A percentile compares a stretch with the other conserved stretches of the same genome.
These are phyloP conservation scores for Aspergillus pseudoterreus DNA, from an alignment of 2,329 filamentous ascomycete genomes.

Conservation along the genomic window DNA sequence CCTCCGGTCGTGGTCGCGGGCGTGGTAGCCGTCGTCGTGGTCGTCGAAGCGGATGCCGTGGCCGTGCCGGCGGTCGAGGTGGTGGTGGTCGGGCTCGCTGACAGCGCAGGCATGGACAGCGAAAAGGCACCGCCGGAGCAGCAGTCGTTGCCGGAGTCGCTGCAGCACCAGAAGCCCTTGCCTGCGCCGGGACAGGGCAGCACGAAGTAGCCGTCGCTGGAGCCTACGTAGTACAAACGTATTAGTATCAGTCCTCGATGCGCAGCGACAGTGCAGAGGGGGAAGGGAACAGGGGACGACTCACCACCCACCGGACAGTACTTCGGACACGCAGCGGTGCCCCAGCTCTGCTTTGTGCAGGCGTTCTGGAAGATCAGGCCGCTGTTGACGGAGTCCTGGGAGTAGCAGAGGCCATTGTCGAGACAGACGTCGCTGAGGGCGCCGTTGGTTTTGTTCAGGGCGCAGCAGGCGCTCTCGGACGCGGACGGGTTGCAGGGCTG, in stretches of 20 bases:
- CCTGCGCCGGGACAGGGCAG: neutral
- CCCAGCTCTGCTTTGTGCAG: slow-evolving; percentile 1
- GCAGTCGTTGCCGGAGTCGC: neutral
- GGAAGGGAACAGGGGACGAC: neutral
- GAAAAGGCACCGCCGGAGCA: neutral
- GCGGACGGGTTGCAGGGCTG: neutral
- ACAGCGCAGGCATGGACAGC: neutral
- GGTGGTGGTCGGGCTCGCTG: neutral
- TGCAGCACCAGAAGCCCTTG: neutral
- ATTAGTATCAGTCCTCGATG: neutral
- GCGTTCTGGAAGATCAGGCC: neutral
- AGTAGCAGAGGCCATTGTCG: slow-evolving; percentile 1
- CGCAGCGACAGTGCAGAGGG: neutral
- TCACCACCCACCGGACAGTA: neutral
- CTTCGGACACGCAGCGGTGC: neutral
- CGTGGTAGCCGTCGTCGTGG: neutral
- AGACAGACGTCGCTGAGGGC: neutral
- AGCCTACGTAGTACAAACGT: neutral
- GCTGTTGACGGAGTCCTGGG: neutral
- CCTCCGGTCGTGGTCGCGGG: neutral
- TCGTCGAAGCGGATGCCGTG: neutral
- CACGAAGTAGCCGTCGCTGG: neutral
- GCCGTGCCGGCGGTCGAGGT: neutral
- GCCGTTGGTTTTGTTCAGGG: neutral
- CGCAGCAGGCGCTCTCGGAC: neutral